Evolutionary conservation across 2,329 filamentous ascomycete species (phyloP), one percentile per base, ranked within the genome.

Genomic region (Hymenotorrendiella dingleyae): DNA sequence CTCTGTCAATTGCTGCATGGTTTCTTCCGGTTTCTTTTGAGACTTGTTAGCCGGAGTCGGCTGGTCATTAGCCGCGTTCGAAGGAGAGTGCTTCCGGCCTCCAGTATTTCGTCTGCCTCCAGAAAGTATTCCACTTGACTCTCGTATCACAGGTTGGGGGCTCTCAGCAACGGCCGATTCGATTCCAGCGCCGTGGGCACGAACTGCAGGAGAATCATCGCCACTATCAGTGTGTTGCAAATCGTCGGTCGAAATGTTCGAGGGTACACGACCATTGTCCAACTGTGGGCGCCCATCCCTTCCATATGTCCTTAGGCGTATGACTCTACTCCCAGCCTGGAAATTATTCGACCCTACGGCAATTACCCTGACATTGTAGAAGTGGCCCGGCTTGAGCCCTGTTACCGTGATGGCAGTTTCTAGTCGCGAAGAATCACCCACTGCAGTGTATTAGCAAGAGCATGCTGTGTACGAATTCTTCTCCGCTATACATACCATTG

Each of bases 341-440:
- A 97, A 97, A 63, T 93, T 94, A 54, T 90, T 88, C 22, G 84
- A 79, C 36, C 91, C 94, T 41, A 96, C 84, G 28, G 91, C 88
- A 54, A 96, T 86, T 41, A 97, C 87, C 47, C 91, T 84, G 21
- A 98, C 82, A 52, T 94, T 94, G 67, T 97, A 97, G 58, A 90
- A 94, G 57, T 86, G 86, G 52, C 84, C 82, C 0, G 93, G 89
- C 55, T 84, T 82, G 6, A 98, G 72, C 28, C 90, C 88, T 23
- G 85, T 89, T 42, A 98, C 89, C 34, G 86, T 90, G 40, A 96
- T 89, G n/a, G 88, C 86, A 0, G 84, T 88, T 62, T 94, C 88
- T 53, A 80, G 76, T 55, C 81, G 80, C 50, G 79, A 82, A 33
- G 90, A 87, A 59, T 95, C 87, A 55, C 90, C 93, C 52, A 96